These are phyloP conservation scores for Eucalyptus curtisii DNA, from an alignment of 345 rosid species.

Conservation along the genomic window DNA sequence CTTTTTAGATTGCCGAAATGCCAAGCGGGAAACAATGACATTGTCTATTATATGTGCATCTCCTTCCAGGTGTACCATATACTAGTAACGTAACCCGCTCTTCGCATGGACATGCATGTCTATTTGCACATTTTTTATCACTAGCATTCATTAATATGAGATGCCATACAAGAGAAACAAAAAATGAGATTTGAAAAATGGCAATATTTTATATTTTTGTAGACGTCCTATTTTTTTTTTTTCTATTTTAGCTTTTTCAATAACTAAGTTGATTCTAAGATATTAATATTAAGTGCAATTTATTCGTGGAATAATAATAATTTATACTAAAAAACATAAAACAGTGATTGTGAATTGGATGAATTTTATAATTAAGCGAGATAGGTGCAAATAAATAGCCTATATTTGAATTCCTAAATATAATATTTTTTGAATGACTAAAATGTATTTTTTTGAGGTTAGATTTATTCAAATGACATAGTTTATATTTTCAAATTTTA, in stretches of 20 bases:
- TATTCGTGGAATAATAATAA: not conserved
- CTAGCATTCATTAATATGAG: not conserved
- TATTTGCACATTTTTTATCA: not conserved
- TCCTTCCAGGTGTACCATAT: not conserved
- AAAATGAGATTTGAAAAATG: not conserved
- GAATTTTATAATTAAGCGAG: too few relatives aligned
- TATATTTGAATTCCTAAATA: too few relatives aligned
- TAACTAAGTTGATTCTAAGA: not conserved
- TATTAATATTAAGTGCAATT: not conserved
- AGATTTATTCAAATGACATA: too few relatives aligned
- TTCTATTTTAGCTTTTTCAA: not conserved
- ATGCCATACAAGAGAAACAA: not conserved
- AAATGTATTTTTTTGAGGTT: too few relatives aligned
- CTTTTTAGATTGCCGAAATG: not conserved
- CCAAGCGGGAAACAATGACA: not conserved
- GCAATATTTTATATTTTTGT: not conserved
- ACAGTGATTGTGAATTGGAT: too few relatives aligned
- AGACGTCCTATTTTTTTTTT: too few relatives aligned
- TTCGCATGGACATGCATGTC: not conserved
- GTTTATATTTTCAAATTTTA: too few relatives aligned
- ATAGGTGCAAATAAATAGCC: too few relatives aligned
- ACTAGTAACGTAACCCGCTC: not conserved
- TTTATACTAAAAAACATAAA: not conserved
- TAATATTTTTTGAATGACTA: too few relatives aligned
- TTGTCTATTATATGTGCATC: not conserved